A percentile compares a stretch with the other conserved stretches of the same genome.
phyloP scores from a whole-genome alignment of 2,329 filamentous ascomycete genomes.

The Hymenoscyphus albidus region DNA sequence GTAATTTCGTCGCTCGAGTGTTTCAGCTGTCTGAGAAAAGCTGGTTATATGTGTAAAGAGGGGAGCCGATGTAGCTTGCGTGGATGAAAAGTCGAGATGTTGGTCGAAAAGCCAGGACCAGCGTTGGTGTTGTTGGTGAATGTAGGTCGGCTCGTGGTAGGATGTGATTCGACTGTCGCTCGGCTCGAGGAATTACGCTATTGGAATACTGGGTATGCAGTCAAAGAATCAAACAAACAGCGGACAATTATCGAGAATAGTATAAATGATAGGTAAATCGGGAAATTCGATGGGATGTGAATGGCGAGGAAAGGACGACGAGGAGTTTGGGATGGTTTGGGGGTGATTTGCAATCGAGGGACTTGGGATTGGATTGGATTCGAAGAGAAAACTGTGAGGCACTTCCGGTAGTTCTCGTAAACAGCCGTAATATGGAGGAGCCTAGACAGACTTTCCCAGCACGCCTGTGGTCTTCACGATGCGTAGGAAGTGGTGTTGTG shows the following conservation, averaged over 20 bases:
- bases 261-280: conserved; percentile 16
- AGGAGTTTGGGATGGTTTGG: conserved; percentile 9
- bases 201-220: conserved; percentile 16
- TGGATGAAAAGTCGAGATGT: not conserved
- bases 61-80: conserved; percentile 23
- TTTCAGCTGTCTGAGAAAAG: conserved; percentile 20
- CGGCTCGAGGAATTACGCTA: conserved; percentile 15
- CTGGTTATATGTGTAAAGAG: conserved; percentile 10
- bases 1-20: conserved; percentile 15
- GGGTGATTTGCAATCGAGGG: conserved; percentile 6
- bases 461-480: conserved; percentile 1
- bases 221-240: conserved; percentile 24
- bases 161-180: conserved; percentile 25
- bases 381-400: conserved; percentile 12
- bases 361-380: conserved; percentile 20
- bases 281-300: conserved; percentile 16
- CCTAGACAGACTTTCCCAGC: not conserved
- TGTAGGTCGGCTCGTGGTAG: conserved; percentile 14
- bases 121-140: conserved; percentile 18
- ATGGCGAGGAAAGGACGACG: not conserved
- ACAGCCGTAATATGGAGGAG: not conserved
- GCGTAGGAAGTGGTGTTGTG: not conserved
- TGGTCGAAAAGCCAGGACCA: not conserved
- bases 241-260: conserved; percentile 16
- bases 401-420: not conserved